Evolutionary conservation across 1,139 yeast species (phyloP), one percentile per base, ranked within the genome.

Genomic region (Suhomyces wounanorum): DNA sequence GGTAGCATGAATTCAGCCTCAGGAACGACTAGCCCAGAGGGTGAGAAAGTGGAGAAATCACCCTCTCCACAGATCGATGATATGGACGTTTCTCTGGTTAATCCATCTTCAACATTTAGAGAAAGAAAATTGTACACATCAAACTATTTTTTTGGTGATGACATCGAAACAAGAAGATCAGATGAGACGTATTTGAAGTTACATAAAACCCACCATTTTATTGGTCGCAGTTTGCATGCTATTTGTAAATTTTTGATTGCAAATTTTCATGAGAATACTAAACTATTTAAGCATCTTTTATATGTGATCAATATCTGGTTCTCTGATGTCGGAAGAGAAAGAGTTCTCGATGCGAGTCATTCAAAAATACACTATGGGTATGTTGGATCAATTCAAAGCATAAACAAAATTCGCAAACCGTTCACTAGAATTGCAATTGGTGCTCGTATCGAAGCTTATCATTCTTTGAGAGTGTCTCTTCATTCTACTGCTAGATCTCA

Each of bases 381-480:
- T 58, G 62, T 69, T 49, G 67, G 68, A 40, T 62, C 67, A 11
- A 64, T 70, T 31, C 81, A 79, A 50, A 71, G 70, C 17, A 68
- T 82, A 28, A 76, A 77, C 43, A 67, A 77, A 40, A 64, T 85
- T 17, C 74, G 83, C 17, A 86, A 87, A 55, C 94, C 96, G 1
- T 87, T 77, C 57, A 91, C 98, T 0, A 82, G 97, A 64, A 78
- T 89, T 5, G 81, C 90, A 1, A 66, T 91, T 41, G 96, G 90
- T 1, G 81, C 90, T 0, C 78, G 96, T 55, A 75, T 90, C n/a
- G 87, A 86, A 53, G 73, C 86, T 13, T 87, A 85, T 57, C 97
- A 94, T 59, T 82, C 83, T 64, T 84, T 87, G 54, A 79, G 98
- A 58, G 81, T 88, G 25, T 77, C 83, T 3, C 78, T 89, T 49